Evolutionary conservation across 148 eudicot genomes (phyloP).

Genomic region (Rheum nobile): DNA sequence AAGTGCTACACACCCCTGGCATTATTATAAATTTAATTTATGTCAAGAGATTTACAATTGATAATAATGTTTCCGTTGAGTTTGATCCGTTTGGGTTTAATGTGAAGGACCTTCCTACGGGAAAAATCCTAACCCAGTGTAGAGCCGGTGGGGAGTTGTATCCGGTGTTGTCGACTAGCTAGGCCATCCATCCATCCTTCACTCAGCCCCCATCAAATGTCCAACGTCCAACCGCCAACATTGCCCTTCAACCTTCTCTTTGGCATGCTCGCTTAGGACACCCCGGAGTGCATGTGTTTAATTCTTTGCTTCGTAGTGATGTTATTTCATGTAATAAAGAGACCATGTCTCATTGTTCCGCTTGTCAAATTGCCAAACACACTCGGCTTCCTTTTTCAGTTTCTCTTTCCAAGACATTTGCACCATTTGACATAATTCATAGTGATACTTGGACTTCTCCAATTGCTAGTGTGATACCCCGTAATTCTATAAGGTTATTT

Average conservation of each 20-base stretch:
- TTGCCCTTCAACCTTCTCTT: background rate
- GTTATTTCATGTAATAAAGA: too few relatives aligned
- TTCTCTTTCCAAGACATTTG: background rate
- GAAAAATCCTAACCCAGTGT: background rate
- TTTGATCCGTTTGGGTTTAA: too few relatives aligned
- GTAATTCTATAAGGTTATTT: too few relatives aligned
- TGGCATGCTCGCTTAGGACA: background rate
- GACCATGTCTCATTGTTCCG: too few relatives aligned
- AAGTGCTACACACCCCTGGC: background rate
- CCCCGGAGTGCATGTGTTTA: background rate
- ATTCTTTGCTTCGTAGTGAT: too few relatives aligned
- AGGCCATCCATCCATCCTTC: too few relatives aligned
- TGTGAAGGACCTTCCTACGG: background rate
- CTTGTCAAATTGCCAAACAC: background rate
- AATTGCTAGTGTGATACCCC: too few relatives aligned
- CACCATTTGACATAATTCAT: background rate
- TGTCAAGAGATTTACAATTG: too few relatives aligned
- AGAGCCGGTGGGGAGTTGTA: background rate
- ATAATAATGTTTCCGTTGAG: too few relatives aligned
- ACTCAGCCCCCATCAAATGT: background rate
- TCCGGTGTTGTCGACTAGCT: too few relatives aligned
- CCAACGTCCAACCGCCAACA: background rate
- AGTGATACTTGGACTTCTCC: background rate
- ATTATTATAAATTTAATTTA: background rate
- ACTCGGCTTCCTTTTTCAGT: background rate